These are phyloP conservation scores for Rhizoclosmatium sp. DNA, from an alignment of 192 early-diverging fungal genomes.

Conservation along the genomic window DNA sequence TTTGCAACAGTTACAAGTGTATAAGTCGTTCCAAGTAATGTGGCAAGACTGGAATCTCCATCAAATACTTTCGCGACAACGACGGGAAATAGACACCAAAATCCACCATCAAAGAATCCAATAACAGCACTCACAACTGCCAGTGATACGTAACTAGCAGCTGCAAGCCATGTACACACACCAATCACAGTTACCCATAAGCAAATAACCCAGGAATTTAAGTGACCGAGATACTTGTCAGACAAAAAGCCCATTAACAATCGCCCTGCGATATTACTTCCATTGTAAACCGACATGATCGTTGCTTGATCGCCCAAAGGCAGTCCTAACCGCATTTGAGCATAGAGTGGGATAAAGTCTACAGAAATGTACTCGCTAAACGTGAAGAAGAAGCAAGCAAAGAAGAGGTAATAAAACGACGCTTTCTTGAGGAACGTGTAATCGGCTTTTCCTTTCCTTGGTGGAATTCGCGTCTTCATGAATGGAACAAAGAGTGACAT, in stretches of 20 bases:
- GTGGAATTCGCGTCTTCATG: constrained; percentile 17
- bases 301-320: not conserved
- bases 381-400: constrained; percentile 50
- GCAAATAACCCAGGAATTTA: constrained; percentile 67
- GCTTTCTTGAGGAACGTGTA: constrained; percentile 16
- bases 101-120: constrained; percentile 30
- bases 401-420: constrained; percentile 11
- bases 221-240: constrained; percentile 63
- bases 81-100: constrained; percentile 46
- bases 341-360: constrained; percentile 14
- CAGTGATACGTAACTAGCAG: not conserved
- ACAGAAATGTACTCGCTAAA: constrained; percentile 7
- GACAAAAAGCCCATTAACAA: constrained; percentile 69
- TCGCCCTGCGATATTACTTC: constrained; percentile 68
- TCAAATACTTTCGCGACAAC: constrained; percentile 35
- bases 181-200: constrained; percentile 37
- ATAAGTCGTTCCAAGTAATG: constrained; percentile 29
- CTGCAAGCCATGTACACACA: constrained; percentile 21
- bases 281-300: constrained; percentile 68
- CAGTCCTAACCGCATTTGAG: not conserved
- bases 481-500: constrained; percentile 45
- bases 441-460: constrained; percentile 1
- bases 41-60: not conserved
- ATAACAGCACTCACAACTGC: constrained; percentile 1
- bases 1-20: constrained; percentile 22